Conservation (phyloP, 257 asterid genomes). For the Nicotiana noctiflora region DNA sequence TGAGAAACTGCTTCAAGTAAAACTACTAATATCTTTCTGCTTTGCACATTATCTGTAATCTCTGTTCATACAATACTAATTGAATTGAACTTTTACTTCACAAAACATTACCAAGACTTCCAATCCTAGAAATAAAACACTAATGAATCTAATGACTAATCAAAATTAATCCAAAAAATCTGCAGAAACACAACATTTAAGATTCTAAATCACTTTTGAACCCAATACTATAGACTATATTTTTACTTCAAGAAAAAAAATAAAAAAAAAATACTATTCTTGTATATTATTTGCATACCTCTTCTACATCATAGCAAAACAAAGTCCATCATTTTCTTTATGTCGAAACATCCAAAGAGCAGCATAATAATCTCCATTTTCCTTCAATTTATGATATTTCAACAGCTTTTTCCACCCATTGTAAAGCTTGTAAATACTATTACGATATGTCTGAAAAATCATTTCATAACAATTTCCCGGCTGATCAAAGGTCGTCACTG, state of each 20-base stretch:
- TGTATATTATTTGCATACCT: neutral
- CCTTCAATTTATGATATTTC: neutral
- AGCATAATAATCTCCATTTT: neutral
- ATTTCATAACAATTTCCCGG: neutral
- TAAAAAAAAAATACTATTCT: neutral
- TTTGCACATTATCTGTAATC: neutral
- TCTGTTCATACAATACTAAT: too few relatives aligned
- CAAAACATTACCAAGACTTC: neutral
- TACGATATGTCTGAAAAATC: neutral
- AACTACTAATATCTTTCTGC: neutral
- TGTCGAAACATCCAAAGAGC: slow-evolving; percentile 11
- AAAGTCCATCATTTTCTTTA: neutral
- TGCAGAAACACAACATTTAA: too few relatives aligned
- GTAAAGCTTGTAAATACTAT: neutral
- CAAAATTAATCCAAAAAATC: neutral
- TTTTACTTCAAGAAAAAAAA: neutral
- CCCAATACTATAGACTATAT: too few relatives aligned
- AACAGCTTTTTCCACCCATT: neutral
- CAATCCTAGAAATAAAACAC: neutral
- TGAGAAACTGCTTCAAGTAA: too few relatives aligned
- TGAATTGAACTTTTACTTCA: neutral
- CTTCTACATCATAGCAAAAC: slow-evolving; percentile 1
- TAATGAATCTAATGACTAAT: neutral
- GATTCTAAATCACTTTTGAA: too few relatives aligned
- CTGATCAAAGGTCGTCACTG: neutral